Evolutionary conservation across 2,329 filamentous ascomycete genomes (phyloP).

Genomic region (Allantophomopsis cytisporea): DNA sequence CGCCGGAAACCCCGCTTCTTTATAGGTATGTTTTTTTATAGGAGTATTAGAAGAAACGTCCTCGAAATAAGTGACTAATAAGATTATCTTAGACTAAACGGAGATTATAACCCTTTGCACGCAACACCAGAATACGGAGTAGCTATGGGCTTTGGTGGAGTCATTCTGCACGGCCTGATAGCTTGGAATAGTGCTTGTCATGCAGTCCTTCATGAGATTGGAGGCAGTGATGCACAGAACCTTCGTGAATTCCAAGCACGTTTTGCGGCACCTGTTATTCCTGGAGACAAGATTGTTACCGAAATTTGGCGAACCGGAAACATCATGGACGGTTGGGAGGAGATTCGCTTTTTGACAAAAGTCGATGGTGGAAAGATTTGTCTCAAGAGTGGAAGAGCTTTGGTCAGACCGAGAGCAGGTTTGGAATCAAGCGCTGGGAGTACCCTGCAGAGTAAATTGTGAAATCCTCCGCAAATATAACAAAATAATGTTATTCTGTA

Average conservation of each 20-base stretch:
- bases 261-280: slow-evolving; percentile 73
- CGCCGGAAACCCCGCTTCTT: slow-evolving; percentile 53
- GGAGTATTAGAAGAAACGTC: not conserved
- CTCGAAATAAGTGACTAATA: slow-evolving; percentile 3
- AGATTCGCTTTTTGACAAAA: slow-evolving; percentile 63
- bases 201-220: slow-evolving; percentile 54
- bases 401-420: no score
- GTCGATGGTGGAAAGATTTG: slow-evolving; percentile 71
- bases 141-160: slow-evolving; percentile 79
- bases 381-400: slow-evolving; percentile 66
- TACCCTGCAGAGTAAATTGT: no score
- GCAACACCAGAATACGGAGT: slow-evolving; percentile 68
- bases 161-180: slow-evolving; percentile 80
- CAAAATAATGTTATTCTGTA: no score
- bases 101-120: slow-evolving; percentile 86
- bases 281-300: slow-evolving; percentile 64
- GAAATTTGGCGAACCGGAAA: slow-evolving; percentile 66
- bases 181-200: slow-evolving; percentile 70
- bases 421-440: no score
- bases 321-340: slow-evolving; percentile 53
- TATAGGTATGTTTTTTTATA: slow-evolving; percentile 35
- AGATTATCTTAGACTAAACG: slow-evolving; percentile 51
- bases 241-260: slow-evolving; percentile 80
- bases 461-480: no score
- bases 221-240: slow-evolving; percentile 63